These are phyloP conservation scores for Chrysoporthe austroafricana DNA, from an alignment of 2,329 filamentous ascomycete genomes.

Conservation along the genomic window DNA sequence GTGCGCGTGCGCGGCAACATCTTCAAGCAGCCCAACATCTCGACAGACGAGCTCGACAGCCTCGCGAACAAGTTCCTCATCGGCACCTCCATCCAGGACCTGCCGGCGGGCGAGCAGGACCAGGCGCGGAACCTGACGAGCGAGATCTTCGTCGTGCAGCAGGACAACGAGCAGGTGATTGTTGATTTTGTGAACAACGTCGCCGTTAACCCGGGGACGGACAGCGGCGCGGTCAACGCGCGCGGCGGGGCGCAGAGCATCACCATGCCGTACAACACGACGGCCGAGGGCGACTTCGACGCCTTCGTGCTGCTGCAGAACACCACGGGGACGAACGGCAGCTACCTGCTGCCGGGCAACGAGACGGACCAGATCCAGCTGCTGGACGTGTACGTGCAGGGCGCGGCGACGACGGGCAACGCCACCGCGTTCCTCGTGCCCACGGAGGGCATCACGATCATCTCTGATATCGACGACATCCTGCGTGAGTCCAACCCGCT, in stretches of 20 bases:
- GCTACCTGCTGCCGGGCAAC: conserved; percentile 64
- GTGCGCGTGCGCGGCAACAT: conserved; percentile 78
- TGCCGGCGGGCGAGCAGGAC: conserved; percentile 61
- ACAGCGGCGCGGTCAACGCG: conserved; percentile 55
- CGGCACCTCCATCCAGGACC: conserved; percentile 61
- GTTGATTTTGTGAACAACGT: conserved; percentile 59
- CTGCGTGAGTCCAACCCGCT: conserved; percentile 51
- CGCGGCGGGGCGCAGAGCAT: conserved; percentile 66
- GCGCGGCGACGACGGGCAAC: conserved; percentile 65
- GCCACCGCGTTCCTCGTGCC: conserved; percentile 78
- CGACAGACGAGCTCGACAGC: conserved; percentile 65
- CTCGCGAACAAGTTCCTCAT: conserved; percentile 74
- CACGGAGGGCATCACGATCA: conserved; percentile 68
- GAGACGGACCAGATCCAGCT: conserved; percentile 67
- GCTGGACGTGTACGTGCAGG: conserved; percentile 69
- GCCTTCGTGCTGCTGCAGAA: conserved; percentile 68
- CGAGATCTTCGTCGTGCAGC: conserved; percentile 76
- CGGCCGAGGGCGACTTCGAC: conserved; percentile 72
- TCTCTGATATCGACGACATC: conserved; percentile 82
- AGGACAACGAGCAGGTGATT: conserved; percentile 64
- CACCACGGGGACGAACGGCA: conserved; percentile 52
- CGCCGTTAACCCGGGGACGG: conserved; percentile 54
- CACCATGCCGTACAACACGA: conserved; percentile 68
- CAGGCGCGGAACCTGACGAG: conserved; percentile 76
- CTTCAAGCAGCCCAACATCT: conserved; percentile 77